Base-by-base conservation (phyloP, 192 early-diverging fungal species). In the Rhizoclosmatium sp. region DNA sequence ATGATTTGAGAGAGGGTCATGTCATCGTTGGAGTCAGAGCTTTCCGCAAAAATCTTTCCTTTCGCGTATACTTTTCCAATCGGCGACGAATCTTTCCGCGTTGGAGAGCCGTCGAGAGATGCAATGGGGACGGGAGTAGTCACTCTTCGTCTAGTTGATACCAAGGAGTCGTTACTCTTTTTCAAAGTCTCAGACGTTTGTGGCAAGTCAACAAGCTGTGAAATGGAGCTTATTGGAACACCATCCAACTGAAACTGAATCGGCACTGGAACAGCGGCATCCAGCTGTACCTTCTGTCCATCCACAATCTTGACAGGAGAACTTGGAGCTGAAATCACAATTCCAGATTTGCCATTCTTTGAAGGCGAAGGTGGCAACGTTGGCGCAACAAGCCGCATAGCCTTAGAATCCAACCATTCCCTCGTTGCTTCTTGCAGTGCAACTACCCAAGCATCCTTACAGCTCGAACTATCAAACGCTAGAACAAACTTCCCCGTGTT, bases 361-460 rank as follows among this genome's bases (percentile, higher is more conserved):
- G 23, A 62, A 62, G 60, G 60, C 14, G 60, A 62, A 5, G 23
- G 4, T 40, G 14, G 14, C 0, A 21, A 9, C 2, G 41, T 59
- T 4, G 14, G 58, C 66, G 21, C 31, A 23, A 2, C 78, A 41
- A 21, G 65, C 46, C 54, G 56, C 65, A 19, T 66, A 68, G 16
- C 77, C 84, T 84, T 85, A 46, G 72, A 75, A 0, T 71, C 48
- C 47, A 86, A 44, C 81, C 83, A 86, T 16, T 71, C 76, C 5
- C 80, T 61, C 3, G 83, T 81, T 4, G 83, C 84, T 4, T 83
- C 80, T 44, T 81, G 76, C 14, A 89, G 69, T 9, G 84, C 76
- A 12, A 81, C 81, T 16, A 85, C 79, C 87, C 87, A 89, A 1
- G n/a, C 16, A 44, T 69, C 49, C 54, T 85, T 83, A 9, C 61